Conservation (phyloP, 306 rosid species). For the Begonia loranthoides region DNA sequence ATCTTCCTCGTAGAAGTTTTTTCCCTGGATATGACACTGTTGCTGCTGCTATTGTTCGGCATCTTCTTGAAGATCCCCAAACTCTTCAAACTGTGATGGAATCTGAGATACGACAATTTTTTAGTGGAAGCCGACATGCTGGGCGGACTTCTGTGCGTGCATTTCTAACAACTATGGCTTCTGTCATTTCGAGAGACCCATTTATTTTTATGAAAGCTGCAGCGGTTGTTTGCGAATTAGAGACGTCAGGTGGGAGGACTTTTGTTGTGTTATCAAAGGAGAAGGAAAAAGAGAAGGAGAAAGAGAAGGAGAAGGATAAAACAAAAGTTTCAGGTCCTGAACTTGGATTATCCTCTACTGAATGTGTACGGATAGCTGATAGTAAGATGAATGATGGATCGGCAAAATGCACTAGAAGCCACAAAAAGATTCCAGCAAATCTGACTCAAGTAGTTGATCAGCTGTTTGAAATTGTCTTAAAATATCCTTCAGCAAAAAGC, state of each 20-base stretch:
- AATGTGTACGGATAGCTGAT: constrained; percentile 66
- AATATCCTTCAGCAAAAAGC: constrained; percentile 45
- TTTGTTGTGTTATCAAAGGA: constrained; percentile 66
- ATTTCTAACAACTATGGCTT: constrained; percentile 80
- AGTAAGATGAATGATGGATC: constrained; percentile 67
- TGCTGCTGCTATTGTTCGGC: constrained; percentile 91
- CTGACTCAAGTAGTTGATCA: constrained; percentile 92
- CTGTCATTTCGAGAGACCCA: constrained; percentile 97
- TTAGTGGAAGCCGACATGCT: constrained; percentile 69
- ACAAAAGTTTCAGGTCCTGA: constrained; percentile 49
- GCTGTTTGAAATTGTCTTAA: constrained; percentile 87
- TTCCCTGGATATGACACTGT: constrained; percentile 96
- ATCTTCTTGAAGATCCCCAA: constrained; percentile 98
- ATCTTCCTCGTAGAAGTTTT: constrained; percentile 71
- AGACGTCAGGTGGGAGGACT: constrained; percentile 85
- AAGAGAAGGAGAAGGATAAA: constrained; percentile 86
- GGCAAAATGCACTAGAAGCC: constrained; percentile 71
- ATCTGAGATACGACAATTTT: constrained; percentile 76
- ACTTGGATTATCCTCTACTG: constrained; percentile 57
- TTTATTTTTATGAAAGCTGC: constrained; percentile 87
- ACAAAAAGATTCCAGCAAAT: constrained; percentile 83
- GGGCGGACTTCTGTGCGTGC: constrained; percentile 69
- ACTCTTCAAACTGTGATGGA: constrained; percentile 97
- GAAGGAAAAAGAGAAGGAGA: constrained; percentile 74
- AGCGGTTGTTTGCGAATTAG: constrained; percentile 80